Evolutionary conservation across 1,284 basidiomycete genomes (phyloP), one percentile per base, ranked within the genome.

Genomic region (Trametes hirsuta): DNA sequence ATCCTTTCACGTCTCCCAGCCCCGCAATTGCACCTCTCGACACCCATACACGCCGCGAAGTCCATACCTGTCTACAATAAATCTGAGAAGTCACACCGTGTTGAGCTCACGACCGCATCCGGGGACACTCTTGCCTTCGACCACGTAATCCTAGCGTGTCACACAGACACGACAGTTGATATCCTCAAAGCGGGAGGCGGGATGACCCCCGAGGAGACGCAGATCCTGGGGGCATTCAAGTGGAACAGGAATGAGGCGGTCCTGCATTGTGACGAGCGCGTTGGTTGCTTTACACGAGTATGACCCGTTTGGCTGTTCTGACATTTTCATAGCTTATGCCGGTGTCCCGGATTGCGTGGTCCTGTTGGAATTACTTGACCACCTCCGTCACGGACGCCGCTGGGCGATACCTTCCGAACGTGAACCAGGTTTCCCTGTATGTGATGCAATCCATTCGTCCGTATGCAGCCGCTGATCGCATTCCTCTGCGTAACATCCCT

Each of bases 71-170:
- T 18, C 6, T 53, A 50, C 22, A 35, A 53, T 4, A 40, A 47
- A 8, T 14, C 39, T 8, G 35, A 42, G 15, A 56, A 48, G 25
- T 22, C 61, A 46, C 66, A 52, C 52, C 58, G 14, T 41, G 76
- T 86, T 21, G 58, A 75, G 4, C 67, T 90, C 6, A 77, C 74
- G 11, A 84, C 82, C 0, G 70, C 71, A 14, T 70, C 73, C 11
- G 85, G 83, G 1, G 69, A 73, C 24, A 72, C 74, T 14, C 69
- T 77, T 12, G 64, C 65, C 9, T 94, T 85, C 70, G 91, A 94
- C 73, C 86, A 88, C 69, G 87, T 95, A 55, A 88, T 94, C 48
- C 75, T 95, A 40, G 90, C 91, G 2, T 88, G 83, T 52, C 92
- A 94, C 68, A 89, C 91, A 0, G 88, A 94, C 68, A 81, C 84